Evolutionary conservation across 2,329 filamentous ascomycete species (phyloP).

Genomic region (Nigrograna mackinnonii): DNA sequence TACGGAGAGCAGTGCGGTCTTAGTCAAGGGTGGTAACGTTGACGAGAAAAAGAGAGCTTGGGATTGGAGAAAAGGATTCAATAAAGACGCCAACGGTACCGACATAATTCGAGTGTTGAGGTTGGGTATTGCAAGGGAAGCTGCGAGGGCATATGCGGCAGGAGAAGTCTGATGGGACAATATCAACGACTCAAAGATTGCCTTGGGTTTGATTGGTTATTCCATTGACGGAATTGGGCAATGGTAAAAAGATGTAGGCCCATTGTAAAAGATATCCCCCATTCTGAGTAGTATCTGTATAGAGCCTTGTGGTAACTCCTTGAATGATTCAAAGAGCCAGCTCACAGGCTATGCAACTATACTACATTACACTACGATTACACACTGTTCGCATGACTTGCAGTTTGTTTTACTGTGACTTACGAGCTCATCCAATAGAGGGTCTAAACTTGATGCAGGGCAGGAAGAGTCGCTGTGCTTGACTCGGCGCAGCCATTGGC

Average conservation of each 20-base stretch:
- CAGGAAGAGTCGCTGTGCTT: background rate
- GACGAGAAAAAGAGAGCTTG: constrained; percentile 63
- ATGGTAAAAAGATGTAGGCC: background rate
- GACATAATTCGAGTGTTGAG: constrained; percentile 76
- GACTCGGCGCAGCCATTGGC: background rate
- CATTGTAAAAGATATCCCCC: too few species aligned
- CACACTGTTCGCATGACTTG: too few species aligned
- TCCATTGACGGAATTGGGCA: background rate
- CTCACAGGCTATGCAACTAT: background rate
- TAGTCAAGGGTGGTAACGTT: constrained; percentile 36
- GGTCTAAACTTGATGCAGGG: background rate
- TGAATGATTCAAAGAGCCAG: background rate
- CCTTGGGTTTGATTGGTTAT: background rate
- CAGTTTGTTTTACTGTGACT: background rate
- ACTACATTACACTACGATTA: background rate
- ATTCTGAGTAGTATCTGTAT: too few species aligned
- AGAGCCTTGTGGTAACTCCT: too few species aligned
- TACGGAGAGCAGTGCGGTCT: constrained; percentile 52
- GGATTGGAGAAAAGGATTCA: constrained; percentile 70
- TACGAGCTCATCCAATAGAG: background rate
- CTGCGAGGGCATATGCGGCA: constrained; percentile 70
- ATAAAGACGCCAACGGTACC: constrained; percentile 61
- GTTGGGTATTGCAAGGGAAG: constrained; percentile 72
- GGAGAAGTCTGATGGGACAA: constrained; percentile 49
- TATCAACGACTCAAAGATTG: background rate